A percentile compares a stretch with the other conserved stretches of the same genome.
phyloP scores from a whole-genome alignment of 2,329 filamentous ascomycete genomes.

The Bipolaris sorokiniana region DNA sequence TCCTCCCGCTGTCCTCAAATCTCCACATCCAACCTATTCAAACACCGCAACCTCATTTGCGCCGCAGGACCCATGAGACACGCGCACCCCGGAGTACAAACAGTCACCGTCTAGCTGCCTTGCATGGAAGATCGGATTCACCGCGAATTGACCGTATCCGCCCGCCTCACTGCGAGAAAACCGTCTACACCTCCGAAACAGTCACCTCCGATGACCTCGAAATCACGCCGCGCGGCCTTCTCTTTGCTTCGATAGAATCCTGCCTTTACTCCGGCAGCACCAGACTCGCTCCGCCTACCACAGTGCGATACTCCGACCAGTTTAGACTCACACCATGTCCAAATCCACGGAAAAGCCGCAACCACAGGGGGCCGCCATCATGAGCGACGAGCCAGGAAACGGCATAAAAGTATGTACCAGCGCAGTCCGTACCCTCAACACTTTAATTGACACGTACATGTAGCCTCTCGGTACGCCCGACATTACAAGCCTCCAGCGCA shows the following conservation, averaged over 20 bases:
- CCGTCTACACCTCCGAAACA: constrained; percentile 23
- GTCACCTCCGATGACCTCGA: constrained; percentile 42
- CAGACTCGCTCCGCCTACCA: neutral
- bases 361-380: constrained; percentile 26
- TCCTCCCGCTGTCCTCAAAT: constrained; percentile 30
- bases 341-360: constrained; percentile 27
- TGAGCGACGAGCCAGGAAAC: constrained; percentile 26
- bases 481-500: constrained; percentile 31
- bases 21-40: constrained; percentile 26
- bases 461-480: constrained; percentile 27
- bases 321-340: constrained; percentile 24
- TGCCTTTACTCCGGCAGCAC: neutral
- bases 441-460: constrained; percentile 22
- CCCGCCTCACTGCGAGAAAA: constrained; percentile 17
- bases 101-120: constrained; percentile 21
- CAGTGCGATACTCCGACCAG: constrained; percentile 12
- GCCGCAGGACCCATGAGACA: constrained; percentile 22
- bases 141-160: constrained; percentile 22
- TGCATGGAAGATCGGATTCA: constrained; percentile 40
- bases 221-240: constrained; percentile 25
- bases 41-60: constrained; percentile 23
- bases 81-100: constrained; percentile 6
- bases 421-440: neutral
- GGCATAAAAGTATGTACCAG: constrained; percentile 34
- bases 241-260: constrained; percentile 31